Evolutionary conservation across 176 grass and related monocot species (phyloP), one percentile per base, ranked within the genome.

Genomic region (Puya raimondii): DNA sequence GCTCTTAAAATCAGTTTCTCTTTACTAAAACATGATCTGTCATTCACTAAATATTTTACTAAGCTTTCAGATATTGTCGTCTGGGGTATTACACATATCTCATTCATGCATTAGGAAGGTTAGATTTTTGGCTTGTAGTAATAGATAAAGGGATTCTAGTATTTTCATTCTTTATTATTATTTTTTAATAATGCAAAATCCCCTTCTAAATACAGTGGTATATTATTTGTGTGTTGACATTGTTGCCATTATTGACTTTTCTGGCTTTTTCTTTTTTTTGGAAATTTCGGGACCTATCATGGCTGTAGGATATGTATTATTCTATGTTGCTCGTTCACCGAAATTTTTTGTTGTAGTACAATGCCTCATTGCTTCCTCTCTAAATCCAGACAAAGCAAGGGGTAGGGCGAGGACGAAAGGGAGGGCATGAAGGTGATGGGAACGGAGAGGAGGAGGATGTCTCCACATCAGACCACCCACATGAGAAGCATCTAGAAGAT

Each of bases 361-460:
- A 25, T 22, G 10, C 29, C 13, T 29, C 4, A 73, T 9, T 63
- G n/a, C 33, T 21, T 11, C 56, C 10, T 2, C 63, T 59, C 42
- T 23, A 6, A 72, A 22, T 82, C 12, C 72, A 99, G 94, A 87
- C 87, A 47, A 90, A 88, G 73, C 74, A 76, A 56, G 94, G 89
- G 27, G 67, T 17, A 84, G 69, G 70, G 20, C 87, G 84, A 84
- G 84, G 79, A 50, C 85, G 81, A 85, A 92, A 80, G 64, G 72
- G 79, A 65, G 72, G 68, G 51, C 72, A 82, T 76, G 89, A 91
- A 88, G 67, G 27, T 82, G 88, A 91, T 75, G 75, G 67, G 63
- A 65, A 87, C 51, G 84, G 86, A 53, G 86, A 92, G 10, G 93
- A 87, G 13, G 91, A 92, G 9, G 87, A 90, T 88, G 89, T 72